Evolutionary conservation across 495 filamentous ascomycete species (phyloP), one percentile per base, ranked within the genome.

Genomic region (Acidomyces sp.): DNA sequence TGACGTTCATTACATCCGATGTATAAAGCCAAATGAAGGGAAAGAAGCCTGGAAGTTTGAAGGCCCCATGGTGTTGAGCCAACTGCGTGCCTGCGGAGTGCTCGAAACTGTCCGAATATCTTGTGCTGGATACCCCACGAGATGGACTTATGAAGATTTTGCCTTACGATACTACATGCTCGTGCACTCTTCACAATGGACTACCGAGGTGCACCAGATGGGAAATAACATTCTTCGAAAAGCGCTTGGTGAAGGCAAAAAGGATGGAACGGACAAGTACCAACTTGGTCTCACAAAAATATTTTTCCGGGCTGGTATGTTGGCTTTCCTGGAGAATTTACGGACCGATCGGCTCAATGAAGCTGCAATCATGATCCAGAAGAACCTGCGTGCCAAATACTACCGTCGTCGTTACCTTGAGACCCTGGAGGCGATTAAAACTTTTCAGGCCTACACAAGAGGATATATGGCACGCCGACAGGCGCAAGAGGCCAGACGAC

Each of bases 121-220:
- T 65, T 94, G 86, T 54, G 90, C 90, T 50, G 90, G 90, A 41
- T 99, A 99, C 56, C 90, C 90, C 10, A 96, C 92, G 26, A 70
- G 90, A 55, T 99, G 90, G 90, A 99, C 90, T 3, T 99, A 95
- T 57, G 92, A 99, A 57, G 90, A 96, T 58, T 99, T 99, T 61
- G 90, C 90, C 6, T 65, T 94, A 39, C 78, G 90, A 45, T 99
- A 99, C 64, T 99, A 99, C 63, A 94, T 99, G 84, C 67, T 99
- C 46, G 83, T 94, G 34, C 87, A 82, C 27, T 96, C 92, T 5
- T 68, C 73, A 22, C 72, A 81, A 42, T 94, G 90, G 87, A 94
- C 85, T 16, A 79, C 83, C 0, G 87, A 95, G 55, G 94, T 99
- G 48, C 70, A 85, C 22, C 69, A 85, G 35, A 92, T 99, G 77